phyloP scores from a whole-genome alignment of 805 yeast species.

The Saccharomycopsis microspora region DNA sequence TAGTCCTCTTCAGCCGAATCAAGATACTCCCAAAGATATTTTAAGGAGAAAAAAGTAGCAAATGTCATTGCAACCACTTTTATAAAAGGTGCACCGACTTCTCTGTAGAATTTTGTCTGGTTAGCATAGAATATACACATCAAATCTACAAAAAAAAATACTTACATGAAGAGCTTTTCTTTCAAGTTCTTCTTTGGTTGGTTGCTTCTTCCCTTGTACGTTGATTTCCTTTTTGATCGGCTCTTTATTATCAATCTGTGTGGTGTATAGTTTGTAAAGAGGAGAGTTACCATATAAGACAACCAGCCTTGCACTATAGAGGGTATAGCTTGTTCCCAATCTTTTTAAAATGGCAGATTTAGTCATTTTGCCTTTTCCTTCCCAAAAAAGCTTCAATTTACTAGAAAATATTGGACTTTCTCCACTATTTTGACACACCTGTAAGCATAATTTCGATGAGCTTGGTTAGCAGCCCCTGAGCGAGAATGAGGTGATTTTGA shows the following conservation, averaged over 20 bases:
- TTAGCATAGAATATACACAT: not conserved
- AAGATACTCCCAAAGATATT: constrained; percentile 33
- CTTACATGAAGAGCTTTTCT: constrained; percentile 8
- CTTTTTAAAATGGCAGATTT: too few species aligned
- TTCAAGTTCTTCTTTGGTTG: not conserved
- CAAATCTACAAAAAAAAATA: not conserved
- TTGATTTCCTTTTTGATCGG: not conserved
- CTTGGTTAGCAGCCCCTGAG: not conserved
- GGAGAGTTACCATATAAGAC: too few species aligned
- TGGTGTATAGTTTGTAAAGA: too few species aligned
- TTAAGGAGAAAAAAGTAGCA: constrained; percentile 34
- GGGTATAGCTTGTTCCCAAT: too few species aligned
- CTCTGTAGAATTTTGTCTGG: constrained; percentile 28
- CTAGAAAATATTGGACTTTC: not conserved
- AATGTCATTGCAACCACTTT: constrained; percentile 34
- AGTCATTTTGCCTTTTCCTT: too few species aligned
- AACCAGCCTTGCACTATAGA: too few species aligned
- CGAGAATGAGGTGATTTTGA: not conserved
- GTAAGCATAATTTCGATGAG: not conserved
- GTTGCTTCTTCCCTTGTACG: not conserved
- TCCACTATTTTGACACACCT: not conserved
- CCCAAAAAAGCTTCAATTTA: too few species aligned
- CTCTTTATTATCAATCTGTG: too few species aligned
- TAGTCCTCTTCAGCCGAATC: constrained; percentile 23
- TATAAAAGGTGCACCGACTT: constrained; percentile 33